A percentile compares a stretch with the other conserved stretches of the same genome.
phyloP scores from a whole-genome alignment of 1,284 basidiomycete genomes.

The Papiliotrema nemorosa region DNA sequence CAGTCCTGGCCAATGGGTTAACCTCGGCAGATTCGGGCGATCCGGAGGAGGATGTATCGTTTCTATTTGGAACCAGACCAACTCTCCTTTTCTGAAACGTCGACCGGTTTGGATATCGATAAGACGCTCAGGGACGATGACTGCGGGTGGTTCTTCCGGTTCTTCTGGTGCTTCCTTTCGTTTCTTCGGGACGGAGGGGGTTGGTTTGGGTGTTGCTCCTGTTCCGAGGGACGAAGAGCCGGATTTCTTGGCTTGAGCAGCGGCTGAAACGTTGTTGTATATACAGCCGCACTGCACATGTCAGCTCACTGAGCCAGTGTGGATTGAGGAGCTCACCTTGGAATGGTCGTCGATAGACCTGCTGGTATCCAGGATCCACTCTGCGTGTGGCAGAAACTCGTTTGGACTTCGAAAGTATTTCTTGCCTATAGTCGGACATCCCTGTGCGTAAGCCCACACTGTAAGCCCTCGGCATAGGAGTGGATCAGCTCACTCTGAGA shows the following conservation, averaged over 20 bases:
- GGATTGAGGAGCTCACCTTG: conserved; percentile 12
- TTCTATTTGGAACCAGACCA: conserved; percentile 35
- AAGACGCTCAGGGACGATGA: conserved; percentile 21
- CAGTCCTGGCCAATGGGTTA: conserved; percentile 45
- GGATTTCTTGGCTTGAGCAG: conserved; percentile 6
- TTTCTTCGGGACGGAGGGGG: neutral
- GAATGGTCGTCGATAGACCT: conserved; percentile 27
- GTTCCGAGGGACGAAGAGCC: neutral
- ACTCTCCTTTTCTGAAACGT: conserved; percentile 34
- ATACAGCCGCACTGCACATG: conserved; percentile 33
- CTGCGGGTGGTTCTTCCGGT: conserved; percentile 3
- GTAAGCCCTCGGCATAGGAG: neutral
- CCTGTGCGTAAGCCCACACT: conserved; percentile 14
- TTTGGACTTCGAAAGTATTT: conserved; percentile 21
- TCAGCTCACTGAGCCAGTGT: conserved; percentile 3
- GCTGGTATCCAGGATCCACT: conserved; percentile 34
- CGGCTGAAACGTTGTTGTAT: conserved; percentile 22
- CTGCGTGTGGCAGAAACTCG: conserved; percentile 35
- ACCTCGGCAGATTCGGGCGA: conserved; percentile 10
- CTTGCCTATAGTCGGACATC: conserved; percentile 16
- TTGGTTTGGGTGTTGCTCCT: conserved; percentile 1
- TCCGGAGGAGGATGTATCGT: conserved; percentile 20
- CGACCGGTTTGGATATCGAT: conserved; percentile 14
- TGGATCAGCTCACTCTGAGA: conserved; percentile 35
- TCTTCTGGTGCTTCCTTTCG: neutral